Evolutionary conservation across 2,329 filamentous ascomycete species (phyloP).

Genomic region (Fusarium metavorans): DNA sequence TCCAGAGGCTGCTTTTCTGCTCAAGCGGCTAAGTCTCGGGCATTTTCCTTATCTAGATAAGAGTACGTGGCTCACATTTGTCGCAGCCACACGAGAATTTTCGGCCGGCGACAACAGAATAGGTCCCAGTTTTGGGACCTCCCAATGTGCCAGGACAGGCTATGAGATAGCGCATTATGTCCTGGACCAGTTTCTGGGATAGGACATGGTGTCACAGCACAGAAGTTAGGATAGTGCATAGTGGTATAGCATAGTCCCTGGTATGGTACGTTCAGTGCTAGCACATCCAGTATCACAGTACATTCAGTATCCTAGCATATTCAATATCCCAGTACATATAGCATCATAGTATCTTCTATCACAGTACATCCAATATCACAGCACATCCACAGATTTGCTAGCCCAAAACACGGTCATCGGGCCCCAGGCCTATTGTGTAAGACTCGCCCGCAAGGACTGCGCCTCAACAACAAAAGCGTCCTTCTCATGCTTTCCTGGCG

Average conservation of each 20-base stretch:
- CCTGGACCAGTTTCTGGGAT: background rate
- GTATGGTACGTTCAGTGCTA: background rate
- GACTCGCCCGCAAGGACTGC: background rate
- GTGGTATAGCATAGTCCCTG: background rate
- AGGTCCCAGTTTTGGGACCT: background rate
- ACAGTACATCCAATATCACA: background rate
- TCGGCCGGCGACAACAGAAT: background rate
- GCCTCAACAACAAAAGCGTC: background rate
- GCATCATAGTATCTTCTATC: background rate
- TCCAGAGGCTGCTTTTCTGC: background rate
- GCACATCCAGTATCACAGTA: background rate
- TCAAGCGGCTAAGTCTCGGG: background rate
- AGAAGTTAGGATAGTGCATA: background rate
- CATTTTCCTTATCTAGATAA: background rate
- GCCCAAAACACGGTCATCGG: background rate
- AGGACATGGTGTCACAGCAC: background rate
- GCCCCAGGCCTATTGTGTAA: background rate
- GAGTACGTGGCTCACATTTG: background rate
- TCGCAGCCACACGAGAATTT: background rate
- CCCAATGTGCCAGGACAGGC: background rate
- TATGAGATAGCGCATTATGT: background rate
- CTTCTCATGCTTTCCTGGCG: background rate
- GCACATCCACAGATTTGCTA: background rate
- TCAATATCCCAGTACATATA: background rate
- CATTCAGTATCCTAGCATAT: background rate